Evolutionary conservation across 2,329 filamentous ascomycete species (phyloP).

Genomic region (Lachnellula cervina): DNA sequence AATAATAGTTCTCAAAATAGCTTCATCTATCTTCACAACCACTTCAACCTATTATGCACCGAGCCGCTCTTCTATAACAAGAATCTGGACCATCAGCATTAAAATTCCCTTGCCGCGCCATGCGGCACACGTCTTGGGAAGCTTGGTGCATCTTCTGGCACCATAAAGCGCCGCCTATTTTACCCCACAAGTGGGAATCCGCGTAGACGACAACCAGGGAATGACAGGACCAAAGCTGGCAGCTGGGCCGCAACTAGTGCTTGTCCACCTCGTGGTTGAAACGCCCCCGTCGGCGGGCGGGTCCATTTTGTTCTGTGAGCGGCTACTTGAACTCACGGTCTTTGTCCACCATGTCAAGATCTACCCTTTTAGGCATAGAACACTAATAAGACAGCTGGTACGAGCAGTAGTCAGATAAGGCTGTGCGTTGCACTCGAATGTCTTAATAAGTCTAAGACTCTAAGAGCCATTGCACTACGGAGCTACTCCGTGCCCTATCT

Average conservation of each 20-base stretch:
- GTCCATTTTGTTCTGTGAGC: background rate
- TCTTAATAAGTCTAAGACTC: no score
- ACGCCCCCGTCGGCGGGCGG: background rate
- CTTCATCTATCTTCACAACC: no score
- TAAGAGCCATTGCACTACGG: no score
- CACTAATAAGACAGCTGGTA: background rate
- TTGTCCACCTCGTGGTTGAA: no score
- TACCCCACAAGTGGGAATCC: conserved; percentile 25
- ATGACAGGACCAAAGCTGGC: background rate
- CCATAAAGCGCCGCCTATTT: conserved; percentile 1
- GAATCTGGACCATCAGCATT: no score
- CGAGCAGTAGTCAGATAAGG: background rate
- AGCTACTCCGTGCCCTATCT: no score
- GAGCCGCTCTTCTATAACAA: no score
- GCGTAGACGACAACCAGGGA: background rate
- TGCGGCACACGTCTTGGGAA: conserved; percentile 1
- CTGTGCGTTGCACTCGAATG: background rate
- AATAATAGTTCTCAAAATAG: no score
- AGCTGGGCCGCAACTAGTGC: background rate
- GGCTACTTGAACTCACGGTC: background rate
- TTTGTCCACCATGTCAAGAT: background rate
- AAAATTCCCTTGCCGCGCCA: background rate
- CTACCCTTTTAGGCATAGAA: conserved; percentile 5
- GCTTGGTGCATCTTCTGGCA: conserved; percentile 19
- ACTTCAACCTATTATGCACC: background rate